Evolutionary conservation across 345 rosid genomes (phyloP), one percentile per base, ranked within the genome.

Genomic region (Erodium maritimum): DNA sequence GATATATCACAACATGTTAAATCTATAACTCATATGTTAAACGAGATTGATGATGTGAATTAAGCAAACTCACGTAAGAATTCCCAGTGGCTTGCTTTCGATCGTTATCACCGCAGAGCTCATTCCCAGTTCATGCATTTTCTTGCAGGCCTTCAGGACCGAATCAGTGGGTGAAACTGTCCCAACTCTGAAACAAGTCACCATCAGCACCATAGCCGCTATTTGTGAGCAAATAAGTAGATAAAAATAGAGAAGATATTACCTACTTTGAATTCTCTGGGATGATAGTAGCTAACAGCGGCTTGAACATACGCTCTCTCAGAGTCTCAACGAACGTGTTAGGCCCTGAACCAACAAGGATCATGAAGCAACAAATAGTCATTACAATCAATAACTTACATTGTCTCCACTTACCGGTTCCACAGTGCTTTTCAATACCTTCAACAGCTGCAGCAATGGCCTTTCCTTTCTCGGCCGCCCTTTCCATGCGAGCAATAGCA

Each of bases 381-480:
- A 17, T 51, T 10, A 24, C 23, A 69, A 25, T 54, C 56, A 21
- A n/a, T n/a, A n/a, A n/a, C n/a, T n/a, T n/a, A n/a, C n/a, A 13
- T 13, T 54, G 18, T 37, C 19, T 61, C 71, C 23, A 72, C 86
- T 19, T 21, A 94, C 99, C 97, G 66, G 97, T 65, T 56, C 96
- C 90, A 96, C 97, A 94, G 59, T 80, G 80, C 58, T 82, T 94
- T 64, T 94, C 99, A 62, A 86, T 96, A 34, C 97, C 99, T 87
- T 94, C 99, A 54, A 94, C 99, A 5, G 97, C 97, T 29, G 99
- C 97, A 74, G 99, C 97, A 64, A 94, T 87, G 37, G 99, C 99
- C 62, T 94, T 94, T 62, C 99, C 97, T 69, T 94, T 94, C 74
- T 94, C 99, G 71, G 95, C 93, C 23, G 93, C 93, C 73, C 99